Base-by-base conservation (phyloP, 1,284 basidiomycete species). In the Acaromyces ingoldii region DNA sequence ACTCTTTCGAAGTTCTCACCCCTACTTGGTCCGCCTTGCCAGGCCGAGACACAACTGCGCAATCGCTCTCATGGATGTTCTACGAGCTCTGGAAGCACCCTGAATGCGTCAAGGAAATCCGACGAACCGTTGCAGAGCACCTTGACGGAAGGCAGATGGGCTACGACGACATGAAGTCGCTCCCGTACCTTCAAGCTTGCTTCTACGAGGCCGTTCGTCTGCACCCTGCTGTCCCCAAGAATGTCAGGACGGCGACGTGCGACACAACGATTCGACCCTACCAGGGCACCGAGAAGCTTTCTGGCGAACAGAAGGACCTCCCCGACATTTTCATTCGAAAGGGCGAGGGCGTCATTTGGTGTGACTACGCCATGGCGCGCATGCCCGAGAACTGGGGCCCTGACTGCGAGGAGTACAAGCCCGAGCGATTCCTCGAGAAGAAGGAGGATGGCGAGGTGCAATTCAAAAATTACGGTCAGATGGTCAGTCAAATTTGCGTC, bases 401-500 rank as follows among this genome's bases (percentile, higher is more conserved):
- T 40, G 63, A 76, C 60, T 60, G 75, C 55, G 39, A 74, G 49
- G 46, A 72, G 61, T 57, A 70, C 66, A 53, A 76, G 51, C 51
- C 73, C 46, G 60, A 72, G 65, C 50, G 65, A 37, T 63, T 72
- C 62, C 24, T 73, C 57, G 44, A 76, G 58, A 21, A 70, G 60
- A 37, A 58, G 34, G 30, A 65, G 19, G 57, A 74, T 60, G 54
- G 49, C 66, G 62, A 39, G 76, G 57, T 70, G 73, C 69, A 62
- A 65, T 70, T 78, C 78, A 33, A 76, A 70, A 59, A 79, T 72
- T 38, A 75, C 76, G 24, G 79, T 66, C 50, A 30, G 21, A 10
- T 46, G 19, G 2, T 48, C 19, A 31, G n/a, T n/a, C n/a, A n/a
- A n/a, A n/a, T n/a, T n/a, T n/a, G n/a, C n/a, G n/a, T n/a, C n/a